Conservation (phyloP, 345 rosid species). For the Salix caprea region DNA sequence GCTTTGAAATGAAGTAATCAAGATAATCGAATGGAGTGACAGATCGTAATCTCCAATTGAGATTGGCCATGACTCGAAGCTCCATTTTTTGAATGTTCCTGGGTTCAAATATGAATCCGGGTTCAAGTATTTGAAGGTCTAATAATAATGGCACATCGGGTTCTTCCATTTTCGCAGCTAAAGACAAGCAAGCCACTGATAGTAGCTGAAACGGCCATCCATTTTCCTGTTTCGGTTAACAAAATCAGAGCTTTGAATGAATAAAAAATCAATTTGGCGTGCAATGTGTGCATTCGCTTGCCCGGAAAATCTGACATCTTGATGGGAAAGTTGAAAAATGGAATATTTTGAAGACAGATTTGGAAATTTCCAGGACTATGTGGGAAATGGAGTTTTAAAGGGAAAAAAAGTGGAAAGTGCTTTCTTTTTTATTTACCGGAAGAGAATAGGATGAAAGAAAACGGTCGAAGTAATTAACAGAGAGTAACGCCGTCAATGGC, state of each 20-base stretch:
- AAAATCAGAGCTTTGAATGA: background rate
- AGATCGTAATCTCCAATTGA: slow-evolving; percentile 50
- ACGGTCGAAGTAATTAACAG: slow-evolving; percentile 62
- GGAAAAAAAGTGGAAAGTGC: background rate
- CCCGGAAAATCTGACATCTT: slow-evolving; percentile 15
- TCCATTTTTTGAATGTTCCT: slow-evolving; percentile 55
- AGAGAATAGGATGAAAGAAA: slow-evolving; percentile 47
- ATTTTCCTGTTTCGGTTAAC: slow-evolving; percentile 12
- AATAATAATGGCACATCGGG: slow-evolving; percentile 40
- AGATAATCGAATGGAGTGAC: slow-evolving; percentile 59
- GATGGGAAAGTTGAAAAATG: background rate
- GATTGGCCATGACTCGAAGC: slow-evolving; percentile 48
- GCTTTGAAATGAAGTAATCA: slow-evolving; percentile 36
- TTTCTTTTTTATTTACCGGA: slow-evolving; percentile 28
- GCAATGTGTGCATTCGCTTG: slow-evolving; percentile 4
- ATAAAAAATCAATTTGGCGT: background rate
- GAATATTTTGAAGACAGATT: background rate
- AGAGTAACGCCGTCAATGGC: slow-evolving; percentile 49
- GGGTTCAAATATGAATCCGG: slow-evolving; percentile 53
- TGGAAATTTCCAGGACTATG: slow-evolving; percentile 1
- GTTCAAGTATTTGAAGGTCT: slow-evolving; percentile 49
- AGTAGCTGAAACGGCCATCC: slow-evolving; percentile 69
- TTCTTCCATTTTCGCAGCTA: slow-evolving; percentile 71
- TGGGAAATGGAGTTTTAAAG: background rate
- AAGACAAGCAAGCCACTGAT: slow-evolving; percentile 62